These are phyloP conservation scores for Sporothrix brunneoviolacea DNA, from an alignment of 2,329 filamentous ascomycete genomes.

Conservation along the genomic window DNA sequence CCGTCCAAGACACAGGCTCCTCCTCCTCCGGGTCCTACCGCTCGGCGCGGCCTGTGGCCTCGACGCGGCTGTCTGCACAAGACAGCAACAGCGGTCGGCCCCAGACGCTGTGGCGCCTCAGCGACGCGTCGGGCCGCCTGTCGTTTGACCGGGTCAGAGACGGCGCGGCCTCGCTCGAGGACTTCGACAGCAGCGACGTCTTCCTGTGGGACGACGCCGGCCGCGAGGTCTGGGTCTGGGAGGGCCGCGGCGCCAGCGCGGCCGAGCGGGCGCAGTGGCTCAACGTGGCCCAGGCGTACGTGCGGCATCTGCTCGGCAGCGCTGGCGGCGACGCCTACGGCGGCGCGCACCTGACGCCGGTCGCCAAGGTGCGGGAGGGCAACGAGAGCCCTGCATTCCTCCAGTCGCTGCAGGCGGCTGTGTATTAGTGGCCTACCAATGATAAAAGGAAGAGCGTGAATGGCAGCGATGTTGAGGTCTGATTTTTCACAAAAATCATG, in stretches of 20 bases:
- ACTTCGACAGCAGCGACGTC: conserved; percentile 54
- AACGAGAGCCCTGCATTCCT: conserved; percentile 48
- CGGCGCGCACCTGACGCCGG: conserved; percentile 34
- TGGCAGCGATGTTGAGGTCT: too few species aligned
- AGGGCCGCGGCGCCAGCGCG: conserved; percentile 51
- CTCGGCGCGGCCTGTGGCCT: conserved; percentile 7
- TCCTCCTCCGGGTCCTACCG: conserved; percentile 16
- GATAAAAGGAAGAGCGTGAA: too few species aligned
- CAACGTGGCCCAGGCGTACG: conserved; percentile 50
- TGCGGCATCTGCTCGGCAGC: conserved; percentile 33
- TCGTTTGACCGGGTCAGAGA: conserved; percentile 49
- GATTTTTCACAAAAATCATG: too few species aligned
- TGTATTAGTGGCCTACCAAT: background rate
- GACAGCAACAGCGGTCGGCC: conserved; percentile 12
- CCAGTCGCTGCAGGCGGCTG: conserved; percentile 19
- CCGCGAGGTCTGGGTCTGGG: conserved; percentile 58
- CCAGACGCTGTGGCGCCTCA: conserved; percentile 50
- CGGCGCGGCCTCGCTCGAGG: conserved; percentile 32
- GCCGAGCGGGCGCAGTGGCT: conserved; percentile 56
- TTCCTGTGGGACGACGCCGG: conserved; percentile 56
- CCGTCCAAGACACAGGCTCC: conserved; percentile 31
- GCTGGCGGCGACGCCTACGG: conserved; percentile 17
- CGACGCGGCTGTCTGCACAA: background rate
- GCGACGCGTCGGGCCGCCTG: conserved; percentile 52
- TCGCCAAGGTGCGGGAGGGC: conserved; percentile 53